phyloP scores from a whole-genome alignment of 306 rosid genomes.

The Quercus bicolor region DNA sequence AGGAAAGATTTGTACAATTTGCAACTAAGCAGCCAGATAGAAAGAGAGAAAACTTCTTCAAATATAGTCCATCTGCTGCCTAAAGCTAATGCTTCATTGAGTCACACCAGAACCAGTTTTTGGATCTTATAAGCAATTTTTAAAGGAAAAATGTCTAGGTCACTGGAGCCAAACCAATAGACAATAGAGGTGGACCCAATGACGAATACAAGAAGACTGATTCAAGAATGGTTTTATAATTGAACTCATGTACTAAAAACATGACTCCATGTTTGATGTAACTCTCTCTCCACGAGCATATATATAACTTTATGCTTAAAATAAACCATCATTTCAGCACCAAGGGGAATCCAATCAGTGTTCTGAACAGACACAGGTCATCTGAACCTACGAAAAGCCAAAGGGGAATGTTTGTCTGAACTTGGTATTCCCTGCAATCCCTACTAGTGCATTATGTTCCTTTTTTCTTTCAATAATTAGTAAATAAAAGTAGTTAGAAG shows the following conservation, averaged over 20 bases:
- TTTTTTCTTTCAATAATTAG: neutral
- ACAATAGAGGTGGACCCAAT: neutral
- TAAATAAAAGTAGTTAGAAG: too few relatives aligned
- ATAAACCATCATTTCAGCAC: neutral
- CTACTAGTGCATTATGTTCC: constrained; percentile 1
- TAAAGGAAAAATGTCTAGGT: neutral
- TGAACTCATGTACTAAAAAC: neutral
- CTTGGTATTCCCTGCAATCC: neutral
- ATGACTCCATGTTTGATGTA: neutral
- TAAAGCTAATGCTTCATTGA: neutral
- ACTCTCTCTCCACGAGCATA: neutral
- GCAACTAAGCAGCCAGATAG: neutral
- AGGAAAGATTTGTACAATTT: neutral
- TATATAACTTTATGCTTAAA: neutral
- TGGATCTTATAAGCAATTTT: neutral
- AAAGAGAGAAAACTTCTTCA: neutral
- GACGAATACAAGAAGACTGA: neutral
- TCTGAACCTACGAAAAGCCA: neutral
- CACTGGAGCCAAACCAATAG: neutral
- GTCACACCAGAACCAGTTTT: neutral
- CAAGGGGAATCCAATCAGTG: neutral
- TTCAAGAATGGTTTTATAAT: neutral
- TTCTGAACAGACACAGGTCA: neutral
- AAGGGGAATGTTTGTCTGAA: neutral
- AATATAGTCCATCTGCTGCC: neutral